Evolutionary conservation across 83 land plant species (phyloP), one percentile per base, ranked within the genome.

Genomic region (Diphasiastrum complanatum): DNA sequence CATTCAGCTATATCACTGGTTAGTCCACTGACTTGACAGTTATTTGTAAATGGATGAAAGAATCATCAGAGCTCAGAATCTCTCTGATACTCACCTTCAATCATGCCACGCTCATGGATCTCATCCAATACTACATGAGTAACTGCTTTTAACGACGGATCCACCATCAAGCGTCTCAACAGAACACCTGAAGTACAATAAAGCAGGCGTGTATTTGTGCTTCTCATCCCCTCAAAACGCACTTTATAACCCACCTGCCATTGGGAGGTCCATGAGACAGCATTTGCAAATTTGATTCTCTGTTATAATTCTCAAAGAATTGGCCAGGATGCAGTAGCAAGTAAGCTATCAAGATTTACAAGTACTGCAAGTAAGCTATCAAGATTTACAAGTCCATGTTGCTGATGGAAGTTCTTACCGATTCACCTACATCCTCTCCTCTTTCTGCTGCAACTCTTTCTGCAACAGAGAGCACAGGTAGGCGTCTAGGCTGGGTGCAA

Each of bases 91-190:
- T 47, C 69, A 85, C 92, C 96, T 81, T 90, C 96, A 78, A 86
- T 90, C 85, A 90, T 86, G 67, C 96, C 96, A 61, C 92, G 88
- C 46, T 90, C 96, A 74, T 90, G 96, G 41, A 90, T 86, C 56
- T 90, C 96, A 72, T 90, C 96, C 24, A 83, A 79, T 58, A 86
- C 66, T 22, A 84, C 84, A 85, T 88, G 90, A 38, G 78, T 82
- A 31, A 88, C 84, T 46, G 86, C 95, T 50, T 83, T 82, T 60
- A 88, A 70, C 57, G 53, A 71, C 50, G 81, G 64, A 45, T 88
- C 95, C 34, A 77, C 75, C 25, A 90, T 67, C 69, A 90, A 78
- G 40, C 92, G 83, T 68, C 96, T 73, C 62, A 90, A 69, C 58
- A 90, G 64, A 23, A 89, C 73, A 34, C 96, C 96, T 10, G 92